Percentiles rank a stretch among this genome's conserved stretches.
These are phyloP conservation scores for Macrolepiota dolichaula DNA, from an alignment of 768 basidiomycete species.

Conservation along the genomic window DNA sequence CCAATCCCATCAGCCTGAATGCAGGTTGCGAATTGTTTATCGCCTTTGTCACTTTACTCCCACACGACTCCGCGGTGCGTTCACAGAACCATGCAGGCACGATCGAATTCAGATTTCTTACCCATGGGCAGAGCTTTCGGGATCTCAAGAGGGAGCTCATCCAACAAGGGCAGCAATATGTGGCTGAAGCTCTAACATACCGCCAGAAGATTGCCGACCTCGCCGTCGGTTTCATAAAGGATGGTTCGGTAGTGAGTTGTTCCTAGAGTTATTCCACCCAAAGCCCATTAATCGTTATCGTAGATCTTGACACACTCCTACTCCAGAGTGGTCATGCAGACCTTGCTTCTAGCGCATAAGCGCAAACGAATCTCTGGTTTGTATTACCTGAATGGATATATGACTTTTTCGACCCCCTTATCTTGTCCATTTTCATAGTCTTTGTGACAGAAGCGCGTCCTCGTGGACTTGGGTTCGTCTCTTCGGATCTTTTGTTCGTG, in stretches of 20 bases:
- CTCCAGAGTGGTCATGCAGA: conserved; percentile 93
- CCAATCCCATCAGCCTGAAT: conserved; percentile 80
- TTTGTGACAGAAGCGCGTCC: conserved; percentile 97
- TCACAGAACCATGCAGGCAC: conserved; percentile 2
- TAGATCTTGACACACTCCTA: conserved; percentile 97
- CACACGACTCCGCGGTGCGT: conserved; percentile 76
- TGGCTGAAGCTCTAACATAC: conserved; percentile 76
- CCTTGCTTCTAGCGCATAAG: conserved; percentile 85
- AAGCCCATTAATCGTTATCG: conserved; percentile 14
- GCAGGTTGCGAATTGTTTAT: conserved; percentile 92
- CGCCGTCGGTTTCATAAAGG: conserved; percentile 90
- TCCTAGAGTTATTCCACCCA: conserved; percentile 5
- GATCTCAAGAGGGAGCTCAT: conserved; percentile 83
- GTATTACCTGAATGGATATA: conserved; percentile 17
- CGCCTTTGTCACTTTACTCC: conserved; percentile 81
- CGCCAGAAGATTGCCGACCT: conserved; percentile 86
- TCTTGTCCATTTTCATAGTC: conserved; percentile 41
- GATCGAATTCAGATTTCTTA: conserved; percentile 12
- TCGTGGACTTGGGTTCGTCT: conserved; percentile 76
- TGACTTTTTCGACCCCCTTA: conserved; percentile 14
- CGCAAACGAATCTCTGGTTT: conserved; percentile 84
- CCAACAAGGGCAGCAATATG: conserved; percentile 76
- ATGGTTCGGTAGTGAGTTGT: conserved; percentile 77
- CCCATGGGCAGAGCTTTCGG: conserved; percentile 64
- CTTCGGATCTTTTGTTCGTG: conserved; percentile 15